Evolutionary conservation across 2,329 filamentous ascomycete species (phyloP), one percentile per base, ranked within the genome.

Genomic region (Calonectria fujianensis): DNA sequence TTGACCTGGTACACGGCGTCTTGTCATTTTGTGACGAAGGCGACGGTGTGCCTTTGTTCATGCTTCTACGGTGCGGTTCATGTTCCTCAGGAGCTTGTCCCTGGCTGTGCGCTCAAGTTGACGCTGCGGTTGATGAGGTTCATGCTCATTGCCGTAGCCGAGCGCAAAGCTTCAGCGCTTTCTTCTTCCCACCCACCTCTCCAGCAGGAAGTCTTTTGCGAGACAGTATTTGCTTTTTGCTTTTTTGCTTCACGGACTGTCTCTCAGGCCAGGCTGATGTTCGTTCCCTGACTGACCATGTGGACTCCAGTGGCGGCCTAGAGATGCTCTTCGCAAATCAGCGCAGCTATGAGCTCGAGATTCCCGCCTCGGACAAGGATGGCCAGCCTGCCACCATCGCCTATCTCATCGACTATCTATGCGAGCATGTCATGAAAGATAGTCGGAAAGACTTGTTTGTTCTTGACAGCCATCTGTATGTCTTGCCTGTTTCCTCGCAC

Each of bases 241-340:
- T 50, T 6, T 31, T 50, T 61, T 35, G 24, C 66, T 37, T 41
- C 59, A 54, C 41, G 57, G 45, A 29, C 35, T 70, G 37, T 45
- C 54, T 51, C 37, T 51, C 70, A 37, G 39, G 57, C n/a, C 48
- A 45, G 24, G 45, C 37, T 70, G 48, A 27, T 63, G 68, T 70
- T 70, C 54, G 66, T 68, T 71, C 51, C 69, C 54, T 74, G 54
- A 69, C 80, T 80, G 79, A 77, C 70, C 75, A 72, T 75, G 68
- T 73, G 57, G 66, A 59, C 77, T 73, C 72, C 80, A 96, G 97
- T 77, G 97, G 97, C 76, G 97, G 97, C 29, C 91, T 99, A 24
- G 97, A 99, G 87, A 94, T 98, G 87, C 93, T 99, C 78, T 99
- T 99, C 86, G 92, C 93, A 39, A 94, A 98, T 83, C 89, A 95